Percentiles rank a stretch among this genome's conserved stretches.
Evolutionary conservation across 805 yeast genomes (phyloP).

Genomic region (Candida koratica): DNA sequence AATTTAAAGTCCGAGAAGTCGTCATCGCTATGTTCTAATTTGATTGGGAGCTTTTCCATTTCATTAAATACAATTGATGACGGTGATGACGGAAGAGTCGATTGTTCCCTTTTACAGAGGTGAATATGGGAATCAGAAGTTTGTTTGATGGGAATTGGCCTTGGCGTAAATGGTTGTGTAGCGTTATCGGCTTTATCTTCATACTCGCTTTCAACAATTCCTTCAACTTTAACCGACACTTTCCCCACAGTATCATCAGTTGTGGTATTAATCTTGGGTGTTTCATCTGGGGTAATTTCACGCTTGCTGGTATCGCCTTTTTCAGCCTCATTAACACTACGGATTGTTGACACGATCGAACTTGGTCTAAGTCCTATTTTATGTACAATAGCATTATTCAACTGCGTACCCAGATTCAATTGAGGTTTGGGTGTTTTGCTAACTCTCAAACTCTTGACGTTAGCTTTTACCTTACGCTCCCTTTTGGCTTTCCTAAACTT

Average conservation of each 20-base stretch:
- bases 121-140: background rate
- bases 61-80: background rate
- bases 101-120: background rate
- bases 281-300: background rate
- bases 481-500: background rate
- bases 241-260: background rate
- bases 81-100: constrained; percentile 4
- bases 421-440: background rate
- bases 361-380: constrained; percentile 4
- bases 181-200: background rate
- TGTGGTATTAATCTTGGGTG: background rate
- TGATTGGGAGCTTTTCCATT: background rate
- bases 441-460: background rate
- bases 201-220: background rate
- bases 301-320: background rate
- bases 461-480: constrained; percentile 1
- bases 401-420: background rate
- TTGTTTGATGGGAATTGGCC: background rate
- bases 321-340: background rate
- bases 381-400: background rate
- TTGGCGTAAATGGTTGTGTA: background rate
- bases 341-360: constrained; percentile 3
- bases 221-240: background rate
- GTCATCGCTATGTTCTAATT: background rate
- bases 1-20: constrained; percentile 1